Base-by-base conservation (phyloP, 441 rosid species). In the Euphorbia schlechtendalii region DNA sequence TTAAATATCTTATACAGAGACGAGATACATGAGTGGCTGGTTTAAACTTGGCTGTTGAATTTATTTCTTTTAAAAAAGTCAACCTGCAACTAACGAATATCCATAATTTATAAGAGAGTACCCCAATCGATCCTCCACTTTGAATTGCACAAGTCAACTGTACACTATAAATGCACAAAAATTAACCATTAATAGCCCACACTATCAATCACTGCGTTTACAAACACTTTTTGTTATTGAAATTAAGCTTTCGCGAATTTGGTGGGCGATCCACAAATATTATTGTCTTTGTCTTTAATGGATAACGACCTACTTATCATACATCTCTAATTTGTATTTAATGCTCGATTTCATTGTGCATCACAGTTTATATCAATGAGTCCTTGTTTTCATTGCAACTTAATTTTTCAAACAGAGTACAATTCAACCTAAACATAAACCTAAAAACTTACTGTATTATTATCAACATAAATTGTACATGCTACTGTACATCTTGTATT, bases 121-220 rank as follows among this genome's bases (percentile, higher is more conserved):
- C 48, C 30, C 30, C n/a, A 2, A 14, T 7, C 13, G 20, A 3
- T 59, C 63, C 25, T 41, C 21, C 36, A 5, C 34, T 61, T n/a
- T n/a, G n/a, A n/a, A n/a, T 59, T 2, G 7, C 36, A 59, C 21
- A 46, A 28, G 56, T 62, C 65, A 62, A 27, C 65, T 18, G 17
- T 62, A 5, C 56, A 4, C 56, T 62, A 15, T 62, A n/a, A 62
- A 61, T 61, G 64, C 51, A 11, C 22, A 21, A 17, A 3, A 2
- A 9, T 11, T 30, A 6, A 6, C 36, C 11, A 56, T 27, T 25
- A 32, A 25, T 2, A 15, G 12, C 56, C 56, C 11, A 13, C 8
- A 8, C 5, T 28, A n/a, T 8, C 27, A 25, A 7, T 20, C 9
- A 51, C 21, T 1, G 9, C 6, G 25, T 20, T 51, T 27, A 51